A percentile compares a stretch with the other conserved stretches of the same genome.
These are phyloP conservation scores for Anaeramoeba flamelloides DNA, from an alignment of 78 protist species.

Conservation along the genomic window DNA sequence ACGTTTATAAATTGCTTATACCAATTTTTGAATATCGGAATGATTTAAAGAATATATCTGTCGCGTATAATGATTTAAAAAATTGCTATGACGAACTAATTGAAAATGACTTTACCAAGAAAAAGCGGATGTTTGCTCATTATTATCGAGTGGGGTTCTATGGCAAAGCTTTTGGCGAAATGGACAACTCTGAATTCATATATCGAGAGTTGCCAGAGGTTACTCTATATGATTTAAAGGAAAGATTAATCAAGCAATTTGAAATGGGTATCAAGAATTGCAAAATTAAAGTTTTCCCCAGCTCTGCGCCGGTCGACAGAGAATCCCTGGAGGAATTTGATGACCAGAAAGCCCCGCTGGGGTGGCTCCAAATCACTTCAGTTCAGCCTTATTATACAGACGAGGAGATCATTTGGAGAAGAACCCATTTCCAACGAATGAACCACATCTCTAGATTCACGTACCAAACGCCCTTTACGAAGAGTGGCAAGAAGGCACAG, in stretches of 20 bases:
- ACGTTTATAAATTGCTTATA: neutral
- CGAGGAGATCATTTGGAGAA: neutral
- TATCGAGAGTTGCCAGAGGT: neutral
- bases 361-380: neutral
- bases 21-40: neutral
- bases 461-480: neutral
- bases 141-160: neutral
- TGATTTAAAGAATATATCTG: neutral
- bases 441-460: neutral
- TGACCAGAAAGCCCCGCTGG: neutral
- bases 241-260: neutral
- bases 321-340: neutral
- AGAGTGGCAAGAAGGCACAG: neutral
- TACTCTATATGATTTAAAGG: neutral
- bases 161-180: neutral
- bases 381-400: neutral
- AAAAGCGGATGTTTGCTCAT: neutral
- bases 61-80: neutral
- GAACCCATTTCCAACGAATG: neutral
- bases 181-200: neutral
- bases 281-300: neutral
- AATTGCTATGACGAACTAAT: neutral
- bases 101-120: neutral
- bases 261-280: neutral
- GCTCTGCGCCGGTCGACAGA: neutral